Evolutionary conservation across 179 eudicot genomes (phyloP), one percentile per base, ranked within the genome.

Genomic region (Corrigiola litoralis): DNA sequence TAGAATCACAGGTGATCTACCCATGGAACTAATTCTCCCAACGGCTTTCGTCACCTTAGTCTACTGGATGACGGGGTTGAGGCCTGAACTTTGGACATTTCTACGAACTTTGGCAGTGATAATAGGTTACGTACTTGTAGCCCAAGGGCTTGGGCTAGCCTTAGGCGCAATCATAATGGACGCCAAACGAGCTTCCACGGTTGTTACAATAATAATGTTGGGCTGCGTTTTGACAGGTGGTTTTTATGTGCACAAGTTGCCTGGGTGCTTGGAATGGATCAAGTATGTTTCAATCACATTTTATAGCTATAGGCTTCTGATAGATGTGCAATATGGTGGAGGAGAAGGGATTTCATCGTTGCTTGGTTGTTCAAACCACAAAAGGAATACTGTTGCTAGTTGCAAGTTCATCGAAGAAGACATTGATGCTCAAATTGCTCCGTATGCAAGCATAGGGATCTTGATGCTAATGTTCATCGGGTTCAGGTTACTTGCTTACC

Each of bases 131-230:
- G 99, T 88, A 17, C 84, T 92, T 2, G 97, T 84, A 7, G 90
- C 89, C 4, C 94, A 86, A 63, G 99, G 99, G 18, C 84, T 94
- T 2, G 99, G 97, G n/a, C 81, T 90, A 0, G 89, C 89, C 14
- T 69, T 94, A 6, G 99, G 99, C 0, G 99, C 97, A 2, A 65
- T 85, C 17, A 90, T 94, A 68, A 90, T 94, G 99, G 99, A 94
- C 28, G 97, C 94, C n/a, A 90, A 90, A 68, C 81, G 84, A 54
- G 99, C 99, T 0, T 84, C 99, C 2, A 94, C 97, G 0, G 52
- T 90, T 25, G 99, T 84, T 3, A 90, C 97, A 0, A 83, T 94
- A n/a, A 82, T 80, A 6, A 90, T 90, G 97, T 72, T 94, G 58
- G 97, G 87, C 1, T 94, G 94, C 41, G 96, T 94, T 2, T 67